Conservation (phyloP, 768 basidiomycete genomes). For the Trametes sanguinea region DNA sequence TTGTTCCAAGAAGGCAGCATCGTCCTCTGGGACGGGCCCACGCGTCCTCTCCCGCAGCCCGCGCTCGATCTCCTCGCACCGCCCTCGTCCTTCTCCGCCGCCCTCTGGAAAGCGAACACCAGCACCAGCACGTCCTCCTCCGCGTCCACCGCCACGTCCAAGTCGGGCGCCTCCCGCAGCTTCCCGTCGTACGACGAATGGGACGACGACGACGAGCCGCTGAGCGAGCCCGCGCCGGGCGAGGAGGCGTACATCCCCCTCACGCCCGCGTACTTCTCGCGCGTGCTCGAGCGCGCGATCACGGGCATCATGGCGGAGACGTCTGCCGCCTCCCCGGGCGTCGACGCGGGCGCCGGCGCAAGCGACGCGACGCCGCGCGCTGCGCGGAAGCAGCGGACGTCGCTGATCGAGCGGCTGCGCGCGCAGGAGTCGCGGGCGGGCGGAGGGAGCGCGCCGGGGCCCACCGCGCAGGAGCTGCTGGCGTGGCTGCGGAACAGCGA, state of each 20-base stretch:
- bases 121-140: slow-evolving; percentile 22
- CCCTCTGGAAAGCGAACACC: slow-evolving; percentile 51
- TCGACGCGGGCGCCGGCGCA: not conserved
- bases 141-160: not conserved
- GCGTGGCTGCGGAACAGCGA: slow-evolving; percentile 50
- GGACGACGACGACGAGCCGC: slow-evolving; percentile 45
- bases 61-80: slow-evolving; percentile 29
- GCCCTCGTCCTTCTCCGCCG: slow-evolving; percentile 13
- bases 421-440: slow-evolving; percentile 1
- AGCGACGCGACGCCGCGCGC: slow-evolving; percentile 2
- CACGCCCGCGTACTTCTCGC: slow-evolving; percentile 51
- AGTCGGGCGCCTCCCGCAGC: slow-evolving; percentile 20
- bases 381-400: slow-evolving; percentile 2
- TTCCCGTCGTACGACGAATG: slow-evolving; percentile 26
- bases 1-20: slow-evolving; percentile 74
- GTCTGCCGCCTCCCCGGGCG: slow-evolving; percentile 26
- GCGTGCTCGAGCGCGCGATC: slow-evolving; percentile 50
- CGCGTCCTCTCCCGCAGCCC: slow-evolving; percentile 36
- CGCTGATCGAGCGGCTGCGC: slow-evolving; percentile 24
- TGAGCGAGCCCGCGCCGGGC: slow-evolving; percentile 60
- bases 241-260: slow-evolving; percentile 74
- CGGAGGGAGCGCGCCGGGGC: slow-evolving; percentile 27
- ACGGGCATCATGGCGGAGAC: slow-evolving; percentile 32
- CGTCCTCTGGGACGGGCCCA: slow-evolving; percentile 70
- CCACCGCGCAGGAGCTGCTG: slow-evolving; percentile 50